Evolutionary conservation across 441 rosid species (phyloP), one percentile per base, ranked within the genome.

Genomic region (Eruca vesicaria): DNA sequence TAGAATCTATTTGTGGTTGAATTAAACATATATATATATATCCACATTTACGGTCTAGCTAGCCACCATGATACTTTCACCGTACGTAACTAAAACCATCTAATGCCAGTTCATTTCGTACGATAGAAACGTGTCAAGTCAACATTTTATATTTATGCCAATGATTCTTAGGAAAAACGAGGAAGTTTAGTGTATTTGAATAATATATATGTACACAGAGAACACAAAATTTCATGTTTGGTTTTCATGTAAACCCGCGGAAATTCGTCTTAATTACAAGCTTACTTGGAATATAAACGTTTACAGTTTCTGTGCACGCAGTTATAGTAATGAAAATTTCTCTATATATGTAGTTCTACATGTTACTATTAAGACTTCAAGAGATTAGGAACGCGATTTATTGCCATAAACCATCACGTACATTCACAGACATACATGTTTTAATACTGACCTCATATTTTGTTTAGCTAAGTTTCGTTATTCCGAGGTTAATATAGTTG

Each of bases 371-470:
- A 2, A 23, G 28, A 23, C n/a, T 11, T 38, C 11, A 14, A 12
- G 6, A 5, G 7, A 18, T 9, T n/a, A 26, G 0, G 43, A 19
- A 26, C 9, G 31, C 35, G 7, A 38, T 53, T 36, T 28, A 21
- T 16, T 7, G 14, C 35, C 45, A 45, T 21, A 55, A 56, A 38
- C 35, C 14, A 12, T 2, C 59, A 55, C n/a, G 66, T 52, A 74
- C 15, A 67, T 66, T 74, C 68, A 33, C 68, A 66, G 14, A 14
- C 65, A 63, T 53, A 53, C 69, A 53, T 60, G 72, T 58, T 23
- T 35, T 11, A 20, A 59, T 60, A 35, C 14, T 26, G 33, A 35
- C 68, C 18, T 61, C 23, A 28, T 12, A 14, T 35, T 2, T 48
- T 9, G 33, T 57, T 29, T 29, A 60, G 53, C 11, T 48, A 20